Percentiles rank a stretch among this genome's conserved stretches.
These are phyloP conservation scores for Picochlorum sp. DNA, from an alignment of 139 green algal species.

Conservation along the genomic window DNA sequence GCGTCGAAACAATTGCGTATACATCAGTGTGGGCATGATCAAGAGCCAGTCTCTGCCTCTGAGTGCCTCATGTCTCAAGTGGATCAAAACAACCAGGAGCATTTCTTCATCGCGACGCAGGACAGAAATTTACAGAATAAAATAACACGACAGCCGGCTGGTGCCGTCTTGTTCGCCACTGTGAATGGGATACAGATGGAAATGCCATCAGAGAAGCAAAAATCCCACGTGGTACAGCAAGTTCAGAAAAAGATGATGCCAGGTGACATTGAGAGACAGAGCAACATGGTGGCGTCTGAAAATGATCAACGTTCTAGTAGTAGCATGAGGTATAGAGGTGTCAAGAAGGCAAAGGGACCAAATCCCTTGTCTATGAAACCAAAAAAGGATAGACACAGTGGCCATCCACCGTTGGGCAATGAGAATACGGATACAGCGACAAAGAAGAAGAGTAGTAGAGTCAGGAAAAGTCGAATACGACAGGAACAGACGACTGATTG, in stretches of 20 bases:
- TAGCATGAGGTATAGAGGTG: background rate
- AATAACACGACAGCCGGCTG: slow-evolving; percentile 24
- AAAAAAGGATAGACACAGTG: slow-evolving; percentile 3
- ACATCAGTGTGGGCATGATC: slow-evolving; percentile 54
- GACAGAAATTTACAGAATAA: slow-evolving; percentile 28
- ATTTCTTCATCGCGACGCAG: slow-evolving; percentile 49
- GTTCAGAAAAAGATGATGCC: background rate
- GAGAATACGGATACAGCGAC: background rate
- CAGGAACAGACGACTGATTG: no score
- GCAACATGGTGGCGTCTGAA: background rate
- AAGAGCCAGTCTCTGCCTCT: slow-evolving; percentile 23
- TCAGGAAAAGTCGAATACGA: background rate
- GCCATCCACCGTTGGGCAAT: background rate
- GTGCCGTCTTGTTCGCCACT: slow-evolving; percentile 31
- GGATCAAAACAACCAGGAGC: slow-evolving; percentile 28
- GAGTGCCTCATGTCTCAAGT: slow-evolving; percentile 45
- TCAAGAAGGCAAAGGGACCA: slow-evolving; percentile 27
- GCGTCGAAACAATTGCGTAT: slow-evolving; percentile 24
- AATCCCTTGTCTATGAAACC: slow-evolving; percentile 31
- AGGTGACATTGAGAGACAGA: slow-evolving; percentile 4
- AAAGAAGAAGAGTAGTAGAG: slow-evolving; percentile 3
- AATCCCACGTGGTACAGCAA: slow-evolving; percentile 13
- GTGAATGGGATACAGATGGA: slow-evolving; percentile 44
- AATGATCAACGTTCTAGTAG: no score
- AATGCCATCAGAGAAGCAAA: slow-evolving; percentile 24